Evolutionary conservation across 495 filamentous ascomycete species (phyloP).

Genomic region (Aspergillus affinis): DNA sequence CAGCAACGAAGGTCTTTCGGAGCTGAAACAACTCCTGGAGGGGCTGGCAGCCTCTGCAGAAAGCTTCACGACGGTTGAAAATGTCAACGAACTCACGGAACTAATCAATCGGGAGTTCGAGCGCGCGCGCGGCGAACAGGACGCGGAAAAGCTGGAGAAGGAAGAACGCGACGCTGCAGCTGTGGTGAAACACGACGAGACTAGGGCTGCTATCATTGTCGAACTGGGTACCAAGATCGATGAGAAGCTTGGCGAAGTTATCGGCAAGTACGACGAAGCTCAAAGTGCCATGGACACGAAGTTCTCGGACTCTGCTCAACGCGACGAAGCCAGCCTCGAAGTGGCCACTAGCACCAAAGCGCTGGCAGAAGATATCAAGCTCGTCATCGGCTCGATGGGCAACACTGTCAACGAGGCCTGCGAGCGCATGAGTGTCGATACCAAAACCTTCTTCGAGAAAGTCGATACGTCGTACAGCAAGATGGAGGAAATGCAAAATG

Average conservation of each 20-base stretch:
- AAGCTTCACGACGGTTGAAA: slow-evolving; percentile 55
- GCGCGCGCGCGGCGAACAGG: slow-evolving; percentile 64
- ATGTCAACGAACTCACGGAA: slow-evolving; percentile 78
- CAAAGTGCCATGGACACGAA: slow-evolving; percentile 68
- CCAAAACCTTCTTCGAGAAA: slow-evolving; percentile 75
- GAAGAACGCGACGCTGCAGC: slow-evolving; percentile 74
- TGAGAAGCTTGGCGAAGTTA: slow-evolving; percentile 71
- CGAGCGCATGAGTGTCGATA: slow-evolving; percentile 80
- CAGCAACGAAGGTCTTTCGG: slow-evolving; percentile 53
- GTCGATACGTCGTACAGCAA: slow-evolving; percentile 75
- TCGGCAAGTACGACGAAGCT: slow-evolving; percentile 80
- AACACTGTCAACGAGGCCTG: slow-evolving; percentile 77
- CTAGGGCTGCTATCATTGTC: slow-evolving; percentile 53
- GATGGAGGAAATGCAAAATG: slow-evolving; percentile 71
- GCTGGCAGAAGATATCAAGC: slow-evolving; percentile 79
- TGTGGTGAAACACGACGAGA: slow-evolving; percentile 67
- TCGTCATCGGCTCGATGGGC: slow-evolving; percentile 80
- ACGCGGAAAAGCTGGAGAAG: slow-evolving; percentile 67
- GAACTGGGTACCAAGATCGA: slow-evolving; percentile 69
- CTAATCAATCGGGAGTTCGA: slow-evolving; percentile 80
- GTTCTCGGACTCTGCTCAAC: slow-evolving; percentile 63
- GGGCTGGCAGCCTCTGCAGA: slow-evolving; percentile 60
- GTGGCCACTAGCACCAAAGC: slow-evolving; percentile 69
- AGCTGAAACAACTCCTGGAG: slow-evolving; percentile 60
- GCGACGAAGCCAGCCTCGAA: slow-evolving; percentile 64